A percentile compares a stretch with the other conserved stretches of the same genome.
phyloP scores from a whole-genome alignment of 257 asterid species.

The Nicotiana sylvestris region DNA sequence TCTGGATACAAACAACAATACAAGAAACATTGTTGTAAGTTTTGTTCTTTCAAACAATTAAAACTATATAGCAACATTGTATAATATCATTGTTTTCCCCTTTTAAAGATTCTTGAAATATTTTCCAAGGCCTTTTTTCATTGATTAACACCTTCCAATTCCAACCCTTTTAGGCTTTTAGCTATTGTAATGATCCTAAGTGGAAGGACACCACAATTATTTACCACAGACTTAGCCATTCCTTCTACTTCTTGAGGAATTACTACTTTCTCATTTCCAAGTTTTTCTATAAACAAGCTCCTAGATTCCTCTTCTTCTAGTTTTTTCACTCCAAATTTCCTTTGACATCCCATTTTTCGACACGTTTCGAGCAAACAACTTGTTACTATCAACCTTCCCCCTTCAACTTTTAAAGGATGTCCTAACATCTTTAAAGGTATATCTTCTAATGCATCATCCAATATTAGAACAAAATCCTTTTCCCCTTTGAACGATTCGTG shows the following conservation, averaged over 20 bases:
- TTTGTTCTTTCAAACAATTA: constrained; percentile 26
- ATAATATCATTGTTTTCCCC: constrained; percentile 13
- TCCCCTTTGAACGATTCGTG: neutral
- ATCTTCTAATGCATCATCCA: neutral
- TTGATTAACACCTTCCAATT: neutral
- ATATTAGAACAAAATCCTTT: neutral
- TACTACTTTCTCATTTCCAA: neutral
- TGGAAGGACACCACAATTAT: neutral
- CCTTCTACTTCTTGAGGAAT: constrained; percentile 9
- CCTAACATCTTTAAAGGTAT: neutral
- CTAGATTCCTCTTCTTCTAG: constrained; percentile 2
- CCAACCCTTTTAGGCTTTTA: neutral
- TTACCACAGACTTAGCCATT: neutral
- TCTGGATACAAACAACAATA: constrained; percentile 36
- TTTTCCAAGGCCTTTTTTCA: neutral
- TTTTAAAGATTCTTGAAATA: neutral
- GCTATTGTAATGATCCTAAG: neutral
- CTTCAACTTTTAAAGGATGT: constrained; percentile 1
- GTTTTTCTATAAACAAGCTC: constrained; percentile 13
- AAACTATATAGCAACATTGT: constrained; percentile 22
- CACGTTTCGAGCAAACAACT: constrained; percentile 8
- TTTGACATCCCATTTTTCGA: constrained; percentile 2
- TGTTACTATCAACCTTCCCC: constrained; percentile 12
- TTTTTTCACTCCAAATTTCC: neutral
- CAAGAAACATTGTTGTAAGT: constrained; percentile 18